Evolutionary conservation across 1,139 yeast species (phyloP).

Genomic region (Saccharomyces hybrid): DNA sequence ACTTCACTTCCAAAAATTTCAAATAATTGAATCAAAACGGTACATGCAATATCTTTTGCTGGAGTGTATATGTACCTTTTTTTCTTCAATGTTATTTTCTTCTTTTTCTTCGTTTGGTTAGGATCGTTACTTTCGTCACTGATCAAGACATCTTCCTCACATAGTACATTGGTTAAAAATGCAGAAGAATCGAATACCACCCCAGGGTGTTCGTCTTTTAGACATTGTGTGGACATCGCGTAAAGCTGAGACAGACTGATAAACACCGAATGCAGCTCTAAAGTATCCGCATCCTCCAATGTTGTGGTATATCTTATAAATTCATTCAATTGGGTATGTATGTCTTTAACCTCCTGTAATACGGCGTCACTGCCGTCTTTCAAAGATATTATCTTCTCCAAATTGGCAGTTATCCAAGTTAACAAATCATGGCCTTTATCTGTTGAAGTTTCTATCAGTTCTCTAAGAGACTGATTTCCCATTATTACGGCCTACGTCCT

Average conservation of each 20-base stretch:
- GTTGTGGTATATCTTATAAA: slow-evolving; percentile 11
- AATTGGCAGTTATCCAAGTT: slow-evolving; percentile 16
- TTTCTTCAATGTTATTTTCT: slow-evolving; percentile 14
- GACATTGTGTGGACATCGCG: slow-evolving; percentile 12
- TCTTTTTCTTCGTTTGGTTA: slow-evolving; percentile 13
- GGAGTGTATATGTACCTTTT: slow-evolving; percentile 19
- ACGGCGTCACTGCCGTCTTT: slow-evolving; percentile 3
- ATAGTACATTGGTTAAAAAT: slow-evolving; percentile 19
- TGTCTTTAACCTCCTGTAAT: slow-evolving; percentile 3
- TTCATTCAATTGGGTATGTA: slow-evolving; percentile 10
- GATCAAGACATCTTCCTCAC: slow-evolving; percentile 23
- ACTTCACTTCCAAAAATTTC: slow-evolving; percentile 32
- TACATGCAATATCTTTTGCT: slow-evolving; percentile 22
- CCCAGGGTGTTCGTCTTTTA: slow-evolving; percentile 17
- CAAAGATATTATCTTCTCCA: slow-evolving; percentile 10
- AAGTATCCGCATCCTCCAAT: slow-evolving; percentile 8
- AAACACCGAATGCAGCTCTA: slow-evolving; percentile 19
- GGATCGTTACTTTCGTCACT: slow-evolving; percentile 6
- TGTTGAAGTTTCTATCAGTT: slow-evolving; percentile 3
- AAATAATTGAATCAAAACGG: slow-evolving; percentile 23
- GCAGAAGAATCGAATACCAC: slow-evolving; percentile 26
- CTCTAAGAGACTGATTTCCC: neutral
- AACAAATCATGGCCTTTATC: slow-evolving; percentile 17
- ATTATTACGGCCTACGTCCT: neutral
- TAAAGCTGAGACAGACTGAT: slow-evolving; percentile 20